Conservation (phyloP, 2,329 filamentous ascomycete genomes). For the Drechslerella stenobrocha region DNA sequence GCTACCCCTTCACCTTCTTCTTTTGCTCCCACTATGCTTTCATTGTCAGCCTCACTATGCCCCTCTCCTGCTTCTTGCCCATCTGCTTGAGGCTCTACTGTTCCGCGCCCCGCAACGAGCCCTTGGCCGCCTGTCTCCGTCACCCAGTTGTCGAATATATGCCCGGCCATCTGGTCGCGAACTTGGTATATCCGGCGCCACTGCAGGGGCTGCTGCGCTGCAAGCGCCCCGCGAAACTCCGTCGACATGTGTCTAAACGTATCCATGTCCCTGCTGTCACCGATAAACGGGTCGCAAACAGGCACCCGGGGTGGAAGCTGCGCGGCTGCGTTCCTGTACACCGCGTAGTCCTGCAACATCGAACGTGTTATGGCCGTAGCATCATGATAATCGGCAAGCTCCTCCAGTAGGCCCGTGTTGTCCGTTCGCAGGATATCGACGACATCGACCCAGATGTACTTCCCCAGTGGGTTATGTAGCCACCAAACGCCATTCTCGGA, state of each 20-base stretch:
- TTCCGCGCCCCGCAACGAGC: neutral
- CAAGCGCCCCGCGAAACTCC: neutral
- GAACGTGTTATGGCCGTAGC: neutral
- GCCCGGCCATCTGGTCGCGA: neutral
- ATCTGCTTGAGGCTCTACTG: neutral
- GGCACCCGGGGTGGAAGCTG: neutral
- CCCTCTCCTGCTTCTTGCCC: neutral
- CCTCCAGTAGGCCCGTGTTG: neutral
- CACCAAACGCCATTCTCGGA: slow-evolving; percentile 5
- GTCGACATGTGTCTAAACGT: neutral
- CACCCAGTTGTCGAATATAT: neutral
- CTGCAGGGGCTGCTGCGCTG: neutral
- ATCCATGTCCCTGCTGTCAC: neutral
- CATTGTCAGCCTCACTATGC: too few species aligned
- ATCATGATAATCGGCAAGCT: neutral
- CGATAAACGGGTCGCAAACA: neutral
- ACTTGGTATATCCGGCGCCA: neutral
- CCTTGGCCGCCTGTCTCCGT: neutral
- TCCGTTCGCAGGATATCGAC: neutral
- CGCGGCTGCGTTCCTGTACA: neutral
- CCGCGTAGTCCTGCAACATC: neutral
- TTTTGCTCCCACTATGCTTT: too few species aligned
- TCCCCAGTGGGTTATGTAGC: neutral
- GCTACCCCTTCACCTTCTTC: too few species aligned
- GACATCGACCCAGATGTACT: slow-evolving; percentile 7